Evolutionary conservation across 2,329 filamentous ascomycete species (phyloP), one percentile per base, ranked within the genome.

Genomic region (Fusarium penzigii): DNA sequence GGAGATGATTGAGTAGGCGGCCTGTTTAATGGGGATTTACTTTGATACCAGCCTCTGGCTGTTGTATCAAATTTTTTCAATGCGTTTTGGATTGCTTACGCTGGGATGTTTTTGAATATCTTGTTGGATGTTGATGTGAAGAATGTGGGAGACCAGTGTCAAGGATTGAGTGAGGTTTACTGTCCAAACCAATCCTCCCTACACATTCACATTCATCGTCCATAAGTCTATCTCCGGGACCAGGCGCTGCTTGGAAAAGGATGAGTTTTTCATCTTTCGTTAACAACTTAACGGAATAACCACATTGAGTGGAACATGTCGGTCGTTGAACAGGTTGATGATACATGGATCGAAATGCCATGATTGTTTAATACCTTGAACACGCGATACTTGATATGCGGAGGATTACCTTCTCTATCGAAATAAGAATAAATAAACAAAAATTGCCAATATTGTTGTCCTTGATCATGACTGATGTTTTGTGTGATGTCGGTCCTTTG

Each of bases 21-120:
- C 53, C 49, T 59, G 54, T 43, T 63, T 65, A 65, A 65, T 65
- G 59, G 53, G 49, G 56, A 53, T 44, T 51, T 48, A 52, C 61
- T 61, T 61, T 48, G 50, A 41, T 48, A 55, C 48, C 53, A 51
- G 46, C 34, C 43, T 49, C 48, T 55, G 51, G 49, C 49, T 51
- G 56, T 44, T 36, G 51, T 52, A 52, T 53, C 40, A 32, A 41
- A 14, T 32, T 55, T 58, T 54, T 59, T 55, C 42, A 51, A 62
- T 51, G 64, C 52, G 62, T 64, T 52, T 58, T 55, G 44, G 53
- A 65, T 51, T 62, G 65, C 52, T 57, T 48, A 57, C 29, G 61
- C 20, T 42, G 57, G 57, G 52, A 58, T 32, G 55, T 54, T 57
- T 46, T 52, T 51, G 48, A 49, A 5, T 11, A 36, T 36, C 20